Base-by-base conservation (phyloP, 2,329 filamentous ascomycete species). In the Xylariaceae sp. region DNA sequence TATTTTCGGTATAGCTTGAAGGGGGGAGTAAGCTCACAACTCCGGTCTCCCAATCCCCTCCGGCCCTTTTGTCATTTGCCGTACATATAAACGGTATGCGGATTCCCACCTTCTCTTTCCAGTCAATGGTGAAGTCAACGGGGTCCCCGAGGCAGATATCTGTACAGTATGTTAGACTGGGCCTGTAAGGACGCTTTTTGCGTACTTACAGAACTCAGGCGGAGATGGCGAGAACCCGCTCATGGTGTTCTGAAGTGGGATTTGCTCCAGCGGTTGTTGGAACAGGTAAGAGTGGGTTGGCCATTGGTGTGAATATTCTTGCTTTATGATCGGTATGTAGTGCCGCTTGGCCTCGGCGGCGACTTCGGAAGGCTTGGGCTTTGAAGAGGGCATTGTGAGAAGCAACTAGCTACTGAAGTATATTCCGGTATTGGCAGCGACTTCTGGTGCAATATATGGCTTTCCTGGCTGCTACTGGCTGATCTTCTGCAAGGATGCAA, bases 21-120 rank as follows among this genome's bases (percentile, higher is more conserved):
- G 20, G 20, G 21, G 7, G 7, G 18, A 45, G 23, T 2, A 20
- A 16, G 48, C 54, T 52, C 5, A 62, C 70, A 12, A 75, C 78
- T 58, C 79, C 80, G 6, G 81, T 88, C 65, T 91, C 89, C 89
- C 89, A 93, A 69, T 92, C 89, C n/a, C 89, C 89, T 9, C 89
- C 89, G 0, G 89, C 81, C 40, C 88, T 80, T 68, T 88, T 89
- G 70, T 92, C 89, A 73, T 92, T 90, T 46, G 89, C 89, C 52
- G 86, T 83, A 63, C 88, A 90, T 59, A 91, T 83, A 56, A 90
- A 86, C 0, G 87, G 85, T 52, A 90, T 81, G 2, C 75, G 72
- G 40, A 75, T 66, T 48, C 73, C 65, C 47, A 62, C 64, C 19
- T 74, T 71, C 23, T 72, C 75, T 46, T 81, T 79, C 81, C 86